Base-by-base conservation (phyloP, 106 monocot species). In the Hemerocallis citrina region DNA sequence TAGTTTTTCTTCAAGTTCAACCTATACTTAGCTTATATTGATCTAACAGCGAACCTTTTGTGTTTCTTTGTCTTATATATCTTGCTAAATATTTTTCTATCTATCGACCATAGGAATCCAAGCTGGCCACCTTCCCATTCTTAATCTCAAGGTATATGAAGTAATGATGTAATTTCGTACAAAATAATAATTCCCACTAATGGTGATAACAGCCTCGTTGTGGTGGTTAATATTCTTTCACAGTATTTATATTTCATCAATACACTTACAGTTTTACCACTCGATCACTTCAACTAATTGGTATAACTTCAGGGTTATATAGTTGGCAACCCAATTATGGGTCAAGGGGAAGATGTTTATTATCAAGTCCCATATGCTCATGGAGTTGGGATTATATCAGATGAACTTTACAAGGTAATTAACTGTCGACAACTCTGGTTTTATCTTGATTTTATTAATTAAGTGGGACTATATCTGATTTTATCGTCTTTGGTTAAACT, bases 131-230 rank as follows among this genome's bases (percentile, higher is more conserved):
- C 32, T 56, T 30, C 74, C 66, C 10, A 3, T 23, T 11, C 32
- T 72, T 28, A 83, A 83, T 42, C 70, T 83, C 41, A 66, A 78
- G 83, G 76, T 81, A 37, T 19, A 17, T 59, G 25, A 1, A 55
- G n/a, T n/a, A n/a, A n/a, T n/a, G n/a, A n/a, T n/a, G n/a, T n/a
- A n/a, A n/a, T n/a, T n/a, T n/a, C n/a, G n/a, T 57, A 48, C 17
- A 48, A 48, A 48, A n/a, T 4, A 64, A 30, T 5, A 27, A 58
- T 12, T n/a, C 9, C 0, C 35, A 36, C 3, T 36, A n/a, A n/a
- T 20, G 17, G 37, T 38, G 5, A 61, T 41, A 14, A 13, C 0
- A 2, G 22, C 5, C 9, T 0, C 17, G 48, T 12, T 15, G 44
- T 63, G 10, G 2, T 9, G n/a, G n/a, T n/a, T n/a, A n/a, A n/a